phyloP scores from a whole-genome alignment of 2,329 filamentous ascomycete species.

The Colletotrichum agaves region DNA sequence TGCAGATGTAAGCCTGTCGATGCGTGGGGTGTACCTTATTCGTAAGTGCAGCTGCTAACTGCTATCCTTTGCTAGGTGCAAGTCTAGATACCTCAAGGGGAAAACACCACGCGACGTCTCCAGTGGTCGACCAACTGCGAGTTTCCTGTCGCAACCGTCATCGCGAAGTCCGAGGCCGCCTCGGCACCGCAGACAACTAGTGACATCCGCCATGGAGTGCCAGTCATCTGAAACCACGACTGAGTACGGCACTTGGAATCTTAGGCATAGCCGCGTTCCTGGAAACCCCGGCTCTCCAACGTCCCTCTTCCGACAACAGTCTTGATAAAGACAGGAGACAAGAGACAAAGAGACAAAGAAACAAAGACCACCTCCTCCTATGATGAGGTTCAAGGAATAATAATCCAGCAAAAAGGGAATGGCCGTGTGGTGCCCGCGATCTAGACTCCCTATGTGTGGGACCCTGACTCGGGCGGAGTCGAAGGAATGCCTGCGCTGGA shows the following conservation, averaged over 20 bases:
- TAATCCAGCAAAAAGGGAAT: conserved; percentile 21
- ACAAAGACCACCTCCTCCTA: background rate
- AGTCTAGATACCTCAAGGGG: background rate
- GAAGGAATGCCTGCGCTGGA: conserved; percentile 33
- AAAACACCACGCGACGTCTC: too few species aligned
- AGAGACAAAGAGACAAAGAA: conserved; percentile 29
- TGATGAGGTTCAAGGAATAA: conserved; percentile 15
- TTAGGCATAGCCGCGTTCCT: conserved; percentile 17
- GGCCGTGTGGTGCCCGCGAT: conserved; percentile 35
- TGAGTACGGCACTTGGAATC: background rate
- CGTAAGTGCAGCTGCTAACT: conserved; percentile 7
- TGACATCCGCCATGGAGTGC: background rate
- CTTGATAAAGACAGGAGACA: conserved; percentile 5
- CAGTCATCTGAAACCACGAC: background rate
- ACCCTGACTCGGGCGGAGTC: conserved; percentile 36
- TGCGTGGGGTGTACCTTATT: conserved; percentile 12
- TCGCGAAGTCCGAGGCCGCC: conserved; percentile 8
- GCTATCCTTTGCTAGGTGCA: background rate
- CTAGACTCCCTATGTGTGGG: conserved; percentile 35
- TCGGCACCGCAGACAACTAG: conserved; percentile 17
- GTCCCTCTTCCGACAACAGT: conserved; percentile 18
- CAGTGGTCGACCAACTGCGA: background rate
- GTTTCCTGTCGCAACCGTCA: conserved; percentile 10
- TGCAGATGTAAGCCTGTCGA: conserved; percentile 4
- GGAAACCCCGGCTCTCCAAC: background rate